Percentiles rank a stretch among this genome's conserved stretches.
Conservation (phyloP, 768 basidiomycete species). For the Galerina marginata region DNA sequence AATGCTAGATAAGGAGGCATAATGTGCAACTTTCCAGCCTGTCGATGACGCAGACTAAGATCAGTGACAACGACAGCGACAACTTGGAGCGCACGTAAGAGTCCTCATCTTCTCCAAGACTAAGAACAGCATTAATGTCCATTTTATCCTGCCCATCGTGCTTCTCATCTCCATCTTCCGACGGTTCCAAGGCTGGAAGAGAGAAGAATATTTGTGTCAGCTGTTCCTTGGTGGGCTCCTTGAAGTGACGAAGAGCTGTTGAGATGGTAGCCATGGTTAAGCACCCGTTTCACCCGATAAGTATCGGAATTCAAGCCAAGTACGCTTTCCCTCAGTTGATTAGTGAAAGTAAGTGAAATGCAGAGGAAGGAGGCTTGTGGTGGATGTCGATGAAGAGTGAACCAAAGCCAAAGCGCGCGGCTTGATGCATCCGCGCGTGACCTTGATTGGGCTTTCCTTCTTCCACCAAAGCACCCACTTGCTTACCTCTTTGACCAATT, state of each 20-base stretch:
- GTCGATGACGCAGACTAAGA: neutral
- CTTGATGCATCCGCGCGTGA: too few relatives aligned
- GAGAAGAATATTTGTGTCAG: slow-evolving; percentile 87
- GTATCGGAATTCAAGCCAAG: too few relatives aligned
- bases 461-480: too few relatives aligned
- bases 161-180: slow-evolving; percentile 34
- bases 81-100: slow-evolving; percentile 72
- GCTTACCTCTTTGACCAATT: too few relatives aligned
- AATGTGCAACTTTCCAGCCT: slow-evolving; percentile 92
- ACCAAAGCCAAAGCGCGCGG: too few relatives aligned
- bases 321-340: too few relatives aligned
- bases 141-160: slow-evolving; percentile 57
- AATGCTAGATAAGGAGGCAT: slow-evolving; percentile 92
- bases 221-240: slow-evolving; percentile 91
- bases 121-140: slow-evolving; percentile 90
- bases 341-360: too few relatives aligned
- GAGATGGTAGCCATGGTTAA: slow-evolving; percentile 77
- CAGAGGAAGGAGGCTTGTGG: too few relatives aligned
- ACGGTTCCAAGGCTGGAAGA: slow-evolving; percentile 55
- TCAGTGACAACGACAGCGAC: neutral
- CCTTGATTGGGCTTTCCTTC: too few relatives aligned
- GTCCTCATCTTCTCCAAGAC: slow-evolving; percentile 86
- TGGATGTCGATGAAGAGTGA: too few relatives aligned
- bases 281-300: neutral
- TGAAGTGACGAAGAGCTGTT: slow-evolving; percentile 88